Percentiles rank a stretch among this genome's conserved stretches.
Conservation (phyloP, 73 alveolate species). For the Stentor roeselii region DNA sequence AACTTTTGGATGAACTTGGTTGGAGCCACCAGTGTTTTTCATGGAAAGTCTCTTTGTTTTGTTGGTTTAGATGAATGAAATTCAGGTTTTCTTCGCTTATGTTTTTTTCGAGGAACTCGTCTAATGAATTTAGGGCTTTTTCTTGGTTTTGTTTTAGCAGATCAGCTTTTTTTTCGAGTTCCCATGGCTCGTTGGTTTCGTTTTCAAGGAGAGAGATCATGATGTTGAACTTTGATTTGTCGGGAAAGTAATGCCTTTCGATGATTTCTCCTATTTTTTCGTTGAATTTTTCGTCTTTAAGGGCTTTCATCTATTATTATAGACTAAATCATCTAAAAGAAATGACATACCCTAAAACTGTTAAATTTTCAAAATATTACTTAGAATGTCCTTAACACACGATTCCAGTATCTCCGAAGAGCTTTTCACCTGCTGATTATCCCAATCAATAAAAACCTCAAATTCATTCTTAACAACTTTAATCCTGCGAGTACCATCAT, state of each 20-base stretch:
- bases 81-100: background rate
- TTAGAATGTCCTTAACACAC: background rate
- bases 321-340: no score
- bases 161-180: no score
- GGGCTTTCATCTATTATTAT: background rate
- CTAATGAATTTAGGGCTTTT: background rate
- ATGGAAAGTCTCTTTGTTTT: background rate
- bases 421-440: background rate
- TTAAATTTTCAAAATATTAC: background rate
- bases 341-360: background rate
- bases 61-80: background rate
- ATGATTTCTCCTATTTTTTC: background rate
- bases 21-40: background rate
- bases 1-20: background rate
- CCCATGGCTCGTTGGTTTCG: no score
- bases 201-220: background rate
- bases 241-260: background rate
- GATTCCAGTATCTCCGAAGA: background rate
- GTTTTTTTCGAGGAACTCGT: background rate
- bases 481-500: background rate
- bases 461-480: background rate
- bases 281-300: background rate
- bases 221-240: no score
- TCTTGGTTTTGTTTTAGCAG: background rate
- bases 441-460: background rate